Percentiles rank a stretch among this genome's conserved stretches.
phyloP scores from a whole-genome alignment of 164 flowering plant species.

The Cinnamomum chago region DNA sequence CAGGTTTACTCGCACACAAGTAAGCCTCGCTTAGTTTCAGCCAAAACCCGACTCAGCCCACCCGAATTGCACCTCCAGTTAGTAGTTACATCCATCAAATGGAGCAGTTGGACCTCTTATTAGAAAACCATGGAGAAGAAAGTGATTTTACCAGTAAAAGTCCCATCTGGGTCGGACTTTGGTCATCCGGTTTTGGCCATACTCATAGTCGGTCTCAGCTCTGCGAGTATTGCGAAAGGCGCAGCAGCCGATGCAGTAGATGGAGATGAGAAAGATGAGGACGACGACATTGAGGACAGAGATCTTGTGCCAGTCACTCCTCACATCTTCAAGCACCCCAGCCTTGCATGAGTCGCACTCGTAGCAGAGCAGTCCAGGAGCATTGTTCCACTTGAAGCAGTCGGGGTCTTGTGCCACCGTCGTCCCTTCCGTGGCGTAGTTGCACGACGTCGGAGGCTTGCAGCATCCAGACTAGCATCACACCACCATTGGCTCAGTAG shows the following conservation, averaged over 20 bases:
- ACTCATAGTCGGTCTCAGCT: conserved; percentile 61
- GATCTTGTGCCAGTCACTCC: conserved; percentile 77
- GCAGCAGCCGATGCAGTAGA: conserved; percentile 80
- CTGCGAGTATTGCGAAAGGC: conserved; percentile 69
- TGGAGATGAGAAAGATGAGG: conserved; percentile 64
- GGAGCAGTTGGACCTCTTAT: not conserved
- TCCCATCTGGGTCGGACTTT: conserved; percentile 93
- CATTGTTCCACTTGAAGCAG: conserved; percentile 83
- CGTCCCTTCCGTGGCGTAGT: conserved; percentile 33
- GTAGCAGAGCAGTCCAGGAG: conserved; percentile 61
- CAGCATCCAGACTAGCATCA: conserved; percentile 86
- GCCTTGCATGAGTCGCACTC: conserved; percentile 97
- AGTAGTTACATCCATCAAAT: not conserved
- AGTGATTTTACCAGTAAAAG: conserved; percentile 55
- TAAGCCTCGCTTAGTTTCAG: not conserved
- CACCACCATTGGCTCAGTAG: no score
- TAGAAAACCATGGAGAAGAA: not conserved
- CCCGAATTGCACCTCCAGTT: not conserved
- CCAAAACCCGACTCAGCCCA: not conserved
- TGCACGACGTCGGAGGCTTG: conserved; percentile 90
- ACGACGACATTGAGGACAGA: conserved; percentile 70
- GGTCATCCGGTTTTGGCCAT: conserved; percentile 69
- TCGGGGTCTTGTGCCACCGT: conserved; percentile 56
- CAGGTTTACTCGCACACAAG: not conserved
- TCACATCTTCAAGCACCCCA: conserved; percentile 69